Conservation (phyloP, 2,329 filamentous ascomycete genomes). For the Beauveria sp. region DNA sequence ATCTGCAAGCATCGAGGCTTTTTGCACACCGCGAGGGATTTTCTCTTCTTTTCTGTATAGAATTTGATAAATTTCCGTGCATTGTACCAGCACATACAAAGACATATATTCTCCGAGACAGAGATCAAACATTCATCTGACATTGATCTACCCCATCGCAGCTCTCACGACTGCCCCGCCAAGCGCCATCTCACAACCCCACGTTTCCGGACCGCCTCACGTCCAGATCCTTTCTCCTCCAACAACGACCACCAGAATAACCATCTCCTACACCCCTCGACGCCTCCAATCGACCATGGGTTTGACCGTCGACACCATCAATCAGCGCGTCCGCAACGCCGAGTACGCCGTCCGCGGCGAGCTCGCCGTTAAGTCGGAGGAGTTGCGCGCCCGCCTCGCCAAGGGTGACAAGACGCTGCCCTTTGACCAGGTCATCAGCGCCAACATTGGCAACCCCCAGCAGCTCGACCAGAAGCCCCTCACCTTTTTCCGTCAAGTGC, state of each 20-base stretch:
- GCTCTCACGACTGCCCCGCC: slow-evolving; percentile 6
- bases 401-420: slow-evolving; percentile 58
- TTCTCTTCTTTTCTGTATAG: neutral
- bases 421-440: slow-evolving; percentile 86
- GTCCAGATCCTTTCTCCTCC: neutral
- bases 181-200: slow-evolving; percentile 9
- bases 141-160: neutral
- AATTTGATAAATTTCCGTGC: neutral
- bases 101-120: neutral
- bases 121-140: neutral
- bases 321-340: slow-evolving; percentile 76
- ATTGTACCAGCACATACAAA: neutral
- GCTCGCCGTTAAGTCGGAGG: slow-evolving; percentile 86
- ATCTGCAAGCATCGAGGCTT: neutral
- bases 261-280: neutral
- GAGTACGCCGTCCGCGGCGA: slow-evolving; percentile 97
- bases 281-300: slow-evolving; percentile 28
- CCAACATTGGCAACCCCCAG: slow-evolving; percentile 98
- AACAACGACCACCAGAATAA: neutral
- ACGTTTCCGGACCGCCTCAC: neutral
- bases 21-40: neutral
- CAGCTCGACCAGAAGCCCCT: slow-evolving; percentile 99
- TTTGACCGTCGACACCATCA: slow-evolving; percentile 82
- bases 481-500: slow-evolving; percentile 96
- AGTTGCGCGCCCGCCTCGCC: slow-evolving; percentile 69